Conservation (phyloP, 306 rosid genomes). For the Vigna radiata region DNA sequence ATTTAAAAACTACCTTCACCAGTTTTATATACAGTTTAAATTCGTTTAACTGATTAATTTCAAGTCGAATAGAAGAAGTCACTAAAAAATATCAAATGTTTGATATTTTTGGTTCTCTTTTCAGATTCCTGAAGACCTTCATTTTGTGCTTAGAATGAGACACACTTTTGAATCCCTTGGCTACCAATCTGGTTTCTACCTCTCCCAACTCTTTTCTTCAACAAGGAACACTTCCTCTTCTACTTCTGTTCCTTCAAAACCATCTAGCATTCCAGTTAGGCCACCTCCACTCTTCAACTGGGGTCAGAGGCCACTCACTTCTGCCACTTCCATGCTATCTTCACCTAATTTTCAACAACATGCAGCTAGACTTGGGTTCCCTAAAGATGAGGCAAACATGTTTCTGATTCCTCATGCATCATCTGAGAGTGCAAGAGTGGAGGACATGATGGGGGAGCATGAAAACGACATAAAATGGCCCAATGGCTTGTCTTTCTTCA, state of each 20-base stretch:
- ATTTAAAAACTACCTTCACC: not conserved
- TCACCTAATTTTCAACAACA: conserved; percentile 75
- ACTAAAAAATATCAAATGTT: conserved; percentile 8
- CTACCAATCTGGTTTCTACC: conserved; percentile 92
- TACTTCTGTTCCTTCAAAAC: conserved; percentile 69
- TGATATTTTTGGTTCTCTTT: conserved; percentile 33
- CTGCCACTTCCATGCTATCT: conserved; percentile 70
- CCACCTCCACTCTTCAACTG: conserved; percentile 85
- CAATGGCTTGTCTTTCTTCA: conserved; percentile 85
- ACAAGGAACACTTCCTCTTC: conserved; percentile 76
- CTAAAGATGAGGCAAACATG: conserved; percentile 81
- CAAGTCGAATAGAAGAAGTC: not conserved
- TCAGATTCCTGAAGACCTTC: conserved; percentile 97
- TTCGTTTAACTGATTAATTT: not conserved
- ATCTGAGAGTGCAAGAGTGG: conserved; percentile 65
- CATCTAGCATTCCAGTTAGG: conserved; percentile 70
- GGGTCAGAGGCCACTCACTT: conserved; percentile 77
- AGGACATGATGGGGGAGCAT: conserved; percentile 81
- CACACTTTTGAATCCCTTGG: conserved; percentile 98
- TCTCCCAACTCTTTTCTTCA: conserved; percentile 94
- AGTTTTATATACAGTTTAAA: not conserved
- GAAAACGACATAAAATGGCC: conserved; percentile 96
- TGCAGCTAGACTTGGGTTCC: conserved; percentile 65
- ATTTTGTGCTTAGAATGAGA: conserved; percentile 98
- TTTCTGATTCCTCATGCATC: conserved; percentile 78